Conservation (phyloP, 495 filamentous ascomycete genomes). For the Bacidia gigantensis region DNA sequence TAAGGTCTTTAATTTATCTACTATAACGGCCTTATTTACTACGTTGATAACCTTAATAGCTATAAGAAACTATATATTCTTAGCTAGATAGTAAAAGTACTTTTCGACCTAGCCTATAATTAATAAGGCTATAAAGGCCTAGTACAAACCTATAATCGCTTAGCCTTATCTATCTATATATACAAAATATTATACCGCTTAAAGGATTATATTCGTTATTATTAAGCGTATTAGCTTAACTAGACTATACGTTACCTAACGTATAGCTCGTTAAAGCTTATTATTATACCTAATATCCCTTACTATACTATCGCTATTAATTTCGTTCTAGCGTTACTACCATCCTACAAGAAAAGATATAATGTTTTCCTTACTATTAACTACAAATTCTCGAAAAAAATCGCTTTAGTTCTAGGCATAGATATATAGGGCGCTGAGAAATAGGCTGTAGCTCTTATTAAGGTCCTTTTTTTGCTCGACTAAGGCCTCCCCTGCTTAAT, state of each 20-base stretch:
- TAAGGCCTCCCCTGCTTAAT: not conserved
- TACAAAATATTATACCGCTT: not conserved
- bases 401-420: not conserved
- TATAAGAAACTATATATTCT: not conserved
- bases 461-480: not conserved
- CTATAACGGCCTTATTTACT: not conserved
- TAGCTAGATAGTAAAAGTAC: not conserved
- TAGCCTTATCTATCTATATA: not conserved
- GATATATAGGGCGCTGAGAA: not conserved
- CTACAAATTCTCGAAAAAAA: not conserved
- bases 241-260: not conserved
- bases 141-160: too few species aligned
- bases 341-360: not conserved
- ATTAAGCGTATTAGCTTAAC: not conserved
- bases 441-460: not conserved
- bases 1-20: not conserved
- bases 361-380: not conserved
- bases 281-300: not conserved
- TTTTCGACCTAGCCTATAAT: not conserved
- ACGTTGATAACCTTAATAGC: not conserved
- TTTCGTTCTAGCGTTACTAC: not conserved
- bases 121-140: not conserved
- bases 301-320: not conserved
- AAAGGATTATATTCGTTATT: not conserved
- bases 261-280: not conserved